Evolutionary conservation across 768 basidiomycete genomes (phyloP), one percentile per base, ranked within the genome.

Genomic region (Scleroderma bovista): DNA sequence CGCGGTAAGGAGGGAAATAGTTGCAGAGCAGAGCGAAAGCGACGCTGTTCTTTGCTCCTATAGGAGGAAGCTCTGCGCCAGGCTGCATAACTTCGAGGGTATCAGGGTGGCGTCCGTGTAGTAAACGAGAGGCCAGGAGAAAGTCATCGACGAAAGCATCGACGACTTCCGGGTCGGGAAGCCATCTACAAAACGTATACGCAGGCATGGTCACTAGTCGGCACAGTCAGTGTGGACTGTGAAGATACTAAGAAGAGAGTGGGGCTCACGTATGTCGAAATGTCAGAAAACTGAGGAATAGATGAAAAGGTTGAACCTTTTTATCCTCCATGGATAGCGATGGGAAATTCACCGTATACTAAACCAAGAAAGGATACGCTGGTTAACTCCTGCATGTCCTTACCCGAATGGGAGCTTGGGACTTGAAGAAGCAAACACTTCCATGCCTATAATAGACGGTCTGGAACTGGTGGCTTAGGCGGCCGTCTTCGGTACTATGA

Each of bases 1-100:
- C 26, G 65, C 62, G 54, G 62, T 70, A 49, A 5, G 4, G 56
- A 24, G 15, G 24, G 41, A 15, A 26, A 4, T n/a, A 6, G 11
- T 23, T 3, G 16, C 24, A 6, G 15, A 8, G 16, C 16, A 43
- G 22, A 15, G 16, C 24, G 24, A 43, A 10, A 24, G 8, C 12
- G 11, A 43, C 12, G 6, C 20, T 20, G 24, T 24, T 43, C 9
- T 3, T 12, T 6, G 16, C 10, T 9, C 6, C 16, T 10, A 9
- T 15, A 11, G 12, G 7, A 16, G 22, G 12, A 20, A 43, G 24
- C 12, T 12, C 24, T 43, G 24, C 41, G 8, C 41, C 41, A 10
- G 16, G 11, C 24, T 43, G 7, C 15, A 22, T 22, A n/a, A 2
- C 6, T 20, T n/a, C 41, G 17, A 11, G 16, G 15, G 15, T 43